Evolutionary conservation across 495 filamentous ascomycete genomes (phyloP), one percentile per base, ranked within the genome.

Genomic region (Aspergillus baeticus): DNA sequence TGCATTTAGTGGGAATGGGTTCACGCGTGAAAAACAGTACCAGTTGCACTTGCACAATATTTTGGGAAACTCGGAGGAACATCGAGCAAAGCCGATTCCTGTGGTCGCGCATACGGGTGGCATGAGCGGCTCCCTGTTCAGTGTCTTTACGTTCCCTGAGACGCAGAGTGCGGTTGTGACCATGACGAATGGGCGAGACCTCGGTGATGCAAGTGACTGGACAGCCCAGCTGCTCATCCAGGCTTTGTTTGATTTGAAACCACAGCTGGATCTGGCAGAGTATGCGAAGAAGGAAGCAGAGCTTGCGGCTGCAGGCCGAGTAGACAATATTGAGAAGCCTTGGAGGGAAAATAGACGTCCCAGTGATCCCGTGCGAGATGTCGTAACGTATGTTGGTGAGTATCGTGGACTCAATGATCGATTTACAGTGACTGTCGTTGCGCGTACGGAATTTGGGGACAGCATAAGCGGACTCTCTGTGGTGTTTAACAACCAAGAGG

Each of bases 201-300:
- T 52, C 35, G 59, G 58, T 20, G 62, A 65, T 36, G 62, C 59
- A 10, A 56, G 45, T 31, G 62, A 65, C 26, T 59, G 51, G 21
- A 44, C 47, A 13, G 55, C 59, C 2, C 62, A 59, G 41, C 18
- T 59, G 8, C 35, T 65, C 39, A 51, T 59, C 10, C 62, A 65
- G 37, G 47, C 51, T 8, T 51, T 65, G n/a, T 62, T 65, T 33
- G 59, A 60, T 13, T 37, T 59, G 46, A 54, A 49, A 20, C 62
- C 62, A 5, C 26, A 2, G 18, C 31, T 61, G 21, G 54, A 59
- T 31, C 23, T 54, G 20, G 39, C 18, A 13, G 29, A 34, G 6
- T 60, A 50, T 53, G 61, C 50, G 34, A 46, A 20, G 44, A 29
- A 23, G 35, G 45, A 55, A 44, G 31, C 17, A 37, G 42, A 48